Evolutionary conservation across 2,329 filamentous ascomycete genomes (phyloP).

Genomic region (Aspergillus caelatus): DNA sequence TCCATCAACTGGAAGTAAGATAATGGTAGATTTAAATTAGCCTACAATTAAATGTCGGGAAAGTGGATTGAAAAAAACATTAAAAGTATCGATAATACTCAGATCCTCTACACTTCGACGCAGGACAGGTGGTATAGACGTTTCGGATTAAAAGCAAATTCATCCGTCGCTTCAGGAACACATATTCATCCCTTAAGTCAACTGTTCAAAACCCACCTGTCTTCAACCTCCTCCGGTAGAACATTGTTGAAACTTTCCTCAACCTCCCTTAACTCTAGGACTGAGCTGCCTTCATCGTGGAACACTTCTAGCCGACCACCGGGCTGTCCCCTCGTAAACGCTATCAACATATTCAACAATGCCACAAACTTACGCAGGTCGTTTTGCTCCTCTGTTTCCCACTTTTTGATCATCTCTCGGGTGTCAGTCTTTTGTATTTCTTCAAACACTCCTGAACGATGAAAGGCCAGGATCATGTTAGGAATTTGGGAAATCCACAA

Average conservation of each 20-base stretch:
- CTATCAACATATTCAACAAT: constrained; percentile 25
- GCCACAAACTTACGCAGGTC: constrained; percentile 20
- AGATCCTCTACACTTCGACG: too few relatives aligned
- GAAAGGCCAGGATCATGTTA: constrained; percentile 56
- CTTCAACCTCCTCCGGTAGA: too few relatives aligned
- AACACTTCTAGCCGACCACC: constrained; percentile 28
- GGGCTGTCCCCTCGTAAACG: constrained; percentile 22
- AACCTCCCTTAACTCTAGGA: constrained; percentile 36
- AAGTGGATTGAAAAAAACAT: too few relatives aligned
- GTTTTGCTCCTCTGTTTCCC: constrained; percentile 40
- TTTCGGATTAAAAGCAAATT: too few relatives aligned
- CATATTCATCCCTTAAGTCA: neutral
- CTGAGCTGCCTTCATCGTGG: constrained; percentile 25
- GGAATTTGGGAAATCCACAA: constrained; percentile 57
- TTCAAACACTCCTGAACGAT: constrained; percentile 48
- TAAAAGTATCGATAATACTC: too few relatives aligned
- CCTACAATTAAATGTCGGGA: too few relatives aligned
- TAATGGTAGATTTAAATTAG: too few relatives aligned
- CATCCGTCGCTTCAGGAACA: too few relatives aligned
- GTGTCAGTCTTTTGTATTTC: constrained; percentile 46
- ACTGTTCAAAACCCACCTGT: too few relatives aligned
- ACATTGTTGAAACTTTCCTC: too few relatives aligned
- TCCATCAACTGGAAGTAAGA: too few relatives aligned
- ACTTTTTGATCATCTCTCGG: constrained; percentile 38
- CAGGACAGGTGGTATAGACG: too few relatives aligned